Conservation (phyloP, 2,329 filamentous ascomycete species). For the Colletotrichum tropicale region DNA sequence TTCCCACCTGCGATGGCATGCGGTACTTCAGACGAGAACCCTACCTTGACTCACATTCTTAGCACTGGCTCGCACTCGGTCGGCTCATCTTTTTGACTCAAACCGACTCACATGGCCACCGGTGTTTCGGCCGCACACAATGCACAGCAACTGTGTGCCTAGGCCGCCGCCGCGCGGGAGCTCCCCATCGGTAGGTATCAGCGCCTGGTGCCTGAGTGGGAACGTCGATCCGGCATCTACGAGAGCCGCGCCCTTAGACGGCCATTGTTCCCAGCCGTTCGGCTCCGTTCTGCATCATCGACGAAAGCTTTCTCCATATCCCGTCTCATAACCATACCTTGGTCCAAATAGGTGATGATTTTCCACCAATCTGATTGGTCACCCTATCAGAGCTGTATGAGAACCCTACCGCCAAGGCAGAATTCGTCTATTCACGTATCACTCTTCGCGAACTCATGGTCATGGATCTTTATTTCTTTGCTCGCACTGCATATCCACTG, state of each 20-base stretch:
- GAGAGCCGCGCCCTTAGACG: not conserved
- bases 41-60: not conserved
- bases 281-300: not conserved
- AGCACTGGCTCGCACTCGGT: not conserved
- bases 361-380: not conserved
- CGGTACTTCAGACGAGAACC: not conserved
- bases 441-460: not conserved
- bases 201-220: not conserved
- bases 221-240: slow-evolving; percentile 8
- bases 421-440: not conserved
- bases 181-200: not conserved
- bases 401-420: not conserved
- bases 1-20: not conserved
- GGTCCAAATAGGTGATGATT: not conserved
- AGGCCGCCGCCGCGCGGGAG: not conserved
- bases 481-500: not conserved
- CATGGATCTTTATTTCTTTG: slow-evolving; percentile 7
- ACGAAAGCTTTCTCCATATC: not conserved
- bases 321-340: not conserved
- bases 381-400: not conserved
- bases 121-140: not conserved
- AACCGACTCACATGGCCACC: not conserved
- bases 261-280: not conserved
- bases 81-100: not conserved
- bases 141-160: not conserved